phyloP scores from a whole-genome alignment of 306 rosid genomes.

The Dalbergia oliveri region DNA sequence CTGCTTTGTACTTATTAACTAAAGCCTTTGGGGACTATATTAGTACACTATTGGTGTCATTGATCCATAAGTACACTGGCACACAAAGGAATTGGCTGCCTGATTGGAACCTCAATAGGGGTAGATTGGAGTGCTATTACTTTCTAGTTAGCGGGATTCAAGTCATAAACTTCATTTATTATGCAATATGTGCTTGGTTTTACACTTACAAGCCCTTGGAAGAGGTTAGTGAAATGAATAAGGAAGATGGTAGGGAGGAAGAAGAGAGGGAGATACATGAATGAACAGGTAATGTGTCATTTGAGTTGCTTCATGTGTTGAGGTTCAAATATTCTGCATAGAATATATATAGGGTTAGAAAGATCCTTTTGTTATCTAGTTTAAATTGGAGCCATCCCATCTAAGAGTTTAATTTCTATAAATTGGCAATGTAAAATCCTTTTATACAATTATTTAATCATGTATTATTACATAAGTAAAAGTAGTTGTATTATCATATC shows the following conservation, averaged over 20 bases:
- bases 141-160: constrained; percentile 73
- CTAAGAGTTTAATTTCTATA: no score
- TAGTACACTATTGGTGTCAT: constrained; percentile 66
- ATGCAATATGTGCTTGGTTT: constrained; percentile 61
- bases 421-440: no score
- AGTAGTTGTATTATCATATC: no score
- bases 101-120: constrained; percentile 77
- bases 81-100: constrained; percentile 76
- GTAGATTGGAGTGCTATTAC: constrained; percentile 72
- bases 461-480: no score
- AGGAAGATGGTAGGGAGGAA: constrained; percentile 30
- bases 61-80: constrained; percentile 63
- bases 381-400: no score
- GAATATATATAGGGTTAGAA: no score
- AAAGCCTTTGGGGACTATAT: constrained; percentile 60
- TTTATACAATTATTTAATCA: no score
- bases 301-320: no score
- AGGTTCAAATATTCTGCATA: no score
- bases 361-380: no score
- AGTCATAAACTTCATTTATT: constrained; percentile 64
- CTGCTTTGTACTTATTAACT: constrained; percentile 69
- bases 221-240: constrained; percentile 47
- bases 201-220: constrained; percentile 70
- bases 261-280: no score
- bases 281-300: no score